Conservation (phyloP, 208 protist species). For the Trypanosoma vivax region DNA sequence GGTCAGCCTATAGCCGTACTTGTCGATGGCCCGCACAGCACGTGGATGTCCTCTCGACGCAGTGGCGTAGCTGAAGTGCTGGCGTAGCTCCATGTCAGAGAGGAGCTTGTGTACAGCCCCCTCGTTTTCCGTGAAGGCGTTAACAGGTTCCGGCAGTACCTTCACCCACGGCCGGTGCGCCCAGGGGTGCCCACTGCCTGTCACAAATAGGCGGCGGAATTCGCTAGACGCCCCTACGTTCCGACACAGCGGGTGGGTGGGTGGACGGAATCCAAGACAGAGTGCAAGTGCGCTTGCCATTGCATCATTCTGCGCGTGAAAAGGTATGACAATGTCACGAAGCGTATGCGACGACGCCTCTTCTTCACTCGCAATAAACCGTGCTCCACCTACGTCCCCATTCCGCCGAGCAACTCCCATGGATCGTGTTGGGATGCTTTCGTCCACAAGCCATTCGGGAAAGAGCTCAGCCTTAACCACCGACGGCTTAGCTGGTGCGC, state of each 20-base stretch:
- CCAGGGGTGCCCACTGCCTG: constrained; percentile 18
- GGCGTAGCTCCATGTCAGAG: constrained; percentile 24
- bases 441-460: constrained; percentile 10
- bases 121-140: not conserved
- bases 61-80: constrained; percentile 29
- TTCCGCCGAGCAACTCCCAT: not conserved
- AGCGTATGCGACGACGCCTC: constrained; percentile 18
- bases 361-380: constrained; percentile 19
- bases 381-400: not conserved
- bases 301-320: constrained; percentile 10
- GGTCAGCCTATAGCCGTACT: constrained; percentile 47
- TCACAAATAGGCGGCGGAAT: constrained; percentile 12
- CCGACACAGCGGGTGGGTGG: not conserved
- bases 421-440: constrained; percentile 1
- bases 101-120: constrained; percentile 19
- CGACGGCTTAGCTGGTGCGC: not conserved
- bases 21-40: constrained; percentile 45
- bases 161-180: constrained; percentile 43
- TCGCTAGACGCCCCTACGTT: not conserved
- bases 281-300: constrained; percentile 10
- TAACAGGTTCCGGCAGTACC: constrained; percentile 37
- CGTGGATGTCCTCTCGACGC: constrained; percentile 13
- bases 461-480: constrained; percentile 17
- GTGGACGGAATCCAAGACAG: constrained; percentile 20
- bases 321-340: constrained; percentile 26